Evolutionary conservation across 768 basidiomycete species (phyloP).

Genomic region (Collybia mongolica): DNA sequence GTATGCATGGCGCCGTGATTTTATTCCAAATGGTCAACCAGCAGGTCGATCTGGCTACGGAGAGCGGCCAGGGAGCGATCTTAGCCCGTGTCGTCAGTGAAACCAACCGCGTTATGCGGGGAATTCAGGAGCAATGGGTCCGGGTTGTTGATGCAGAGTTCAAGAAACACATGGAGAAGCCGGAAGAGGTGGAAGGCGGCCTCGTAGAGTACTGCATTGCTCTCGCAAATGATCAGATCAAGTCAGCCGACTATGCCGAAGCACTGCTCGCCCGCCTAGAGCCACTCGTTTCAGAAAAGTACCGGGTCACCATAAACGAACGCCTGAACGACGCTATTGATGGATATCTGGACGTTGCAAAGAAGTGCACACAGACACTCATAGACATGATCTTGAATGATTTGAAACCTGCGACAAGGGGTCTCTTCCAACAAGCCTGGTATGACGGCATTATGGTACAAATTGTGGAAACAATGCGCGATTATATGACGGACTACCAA

Average conservation of each 20-base stretch:
- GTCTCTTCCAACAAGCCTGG: slow-evolving; percentile 82
- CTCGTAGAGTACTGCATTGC: slow-evolving; percentile 96
- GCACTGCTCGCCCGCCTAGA: slow-evolving; percentile 83
- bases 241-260: slow-evolving; percentile 92
- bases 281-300: slow-evolving; percentile 91
- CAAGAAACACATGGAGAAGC: slow-evolving; percentile 85
- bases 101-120: slow-evolving; percentile 84
- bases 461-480: slow-evolving; percentile 92
- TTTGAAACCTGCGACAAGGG: slow-evolving; percentile 81
- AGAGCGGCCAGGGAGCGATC: slow-evolving; percentile 94
- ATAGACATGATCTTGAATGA: slow-evolving; percentile 97
- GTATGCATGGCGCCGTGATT: slow-evolving; percentile 89
- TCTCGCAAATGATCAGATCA: slow-evolving; percentile 96
- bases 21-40: slow-evolving; percentile 99
- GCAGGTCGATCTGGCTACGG: slow-evolving; percentile 91
- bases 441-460: slow-evolving; percentile 88
- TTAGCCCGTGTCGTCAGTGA: slow-evolving; percentile 89
- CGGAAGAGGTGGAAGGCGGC: slow-evolving; percentile 84
- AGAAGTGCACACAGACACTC: slow-evolving; percentile 92
- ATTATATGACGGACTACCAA: slow-evolving; percentile 96
- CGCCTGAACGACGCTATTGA: slow-evolving; percentile 95
- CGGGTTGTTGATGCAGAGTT: slow-evolving; percentile 80
- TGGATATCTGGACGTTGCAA: slow-evolving; percentile 96
- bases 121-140: slow-evolving; percentile 86
- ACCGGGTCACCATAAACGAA: slow-evolving; percentile 78